These are phyloP conservation scores for Piromyces sp. DNA, from an alignment of 192 early-diverging fungal genomes.

Conservation along the genomic window DNA sequence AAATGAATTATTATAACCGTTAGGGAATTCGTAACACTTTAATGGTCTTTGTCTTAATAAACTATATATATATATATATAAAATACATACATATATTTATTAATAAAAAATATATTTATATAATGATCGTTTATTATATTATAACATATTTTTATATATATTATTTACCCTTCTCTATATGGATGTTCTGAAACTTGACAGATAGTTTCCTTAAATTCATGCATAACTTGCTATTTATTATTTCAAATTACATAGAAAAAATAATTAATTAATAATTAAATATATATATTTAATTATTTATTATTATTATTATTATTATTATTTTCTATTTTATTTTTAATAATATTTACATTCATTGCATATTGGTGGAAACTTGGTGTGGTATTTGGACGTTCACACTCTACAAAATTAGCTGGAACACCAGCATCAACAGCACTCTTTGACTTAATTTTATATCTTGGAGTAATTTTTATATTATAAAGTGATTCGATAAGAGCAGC, in stretches of 20 bases:
- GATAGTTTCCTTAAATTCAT: slow-evolving; percentile 88
- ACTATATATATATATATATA: neutral
- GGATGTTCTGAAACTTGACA: slow-evolving; percentile 58
- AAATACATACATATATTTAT: too few relatives aligned
- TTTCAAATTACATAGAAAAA: neutral
- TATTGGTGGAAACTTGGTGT: slow-evolving; percentile 50
- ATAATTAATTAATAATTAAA: too few relatives aligned
- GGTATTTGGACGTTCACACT: slow-evolving; percentile 35
- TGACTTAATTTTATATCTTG: slow-evolving; percentile 63
- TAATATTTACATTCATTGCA: slow-evolving; percentile 40
- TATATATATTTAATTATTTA: too few relatives aligned
- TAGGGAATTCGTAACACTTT: slow-evolving; percentile 86
- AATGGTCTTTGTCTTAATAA: slow-evolving; percentile 23
- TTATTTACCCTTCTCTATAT: slow-evolving; percentile 48
- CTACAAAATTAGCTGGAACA: slow-evolving; percentile 30
- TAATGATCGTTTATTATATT: too few relatives aligned
- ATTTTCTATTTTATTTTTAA: neutral
- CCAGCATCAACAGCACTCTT: slow-evolving; percentile 60
- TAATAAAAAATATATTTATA: too few relatives aligned
- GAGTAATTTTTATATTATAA: slow-evolving; percentile 46
- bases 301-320: neutral
- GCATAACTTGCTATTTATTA: slow-evolving; percentile 41
- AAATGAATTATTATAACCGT: slow-evolving; percentile 75
- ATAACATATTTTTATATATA: too few relatives aligned
- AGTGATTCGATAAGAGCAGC: slow-evolving; percentile 32